Evolutionary conservation across 148 eudicot species (phyloP).

Genomic region (Nepenthes mirabilis): DNA sequence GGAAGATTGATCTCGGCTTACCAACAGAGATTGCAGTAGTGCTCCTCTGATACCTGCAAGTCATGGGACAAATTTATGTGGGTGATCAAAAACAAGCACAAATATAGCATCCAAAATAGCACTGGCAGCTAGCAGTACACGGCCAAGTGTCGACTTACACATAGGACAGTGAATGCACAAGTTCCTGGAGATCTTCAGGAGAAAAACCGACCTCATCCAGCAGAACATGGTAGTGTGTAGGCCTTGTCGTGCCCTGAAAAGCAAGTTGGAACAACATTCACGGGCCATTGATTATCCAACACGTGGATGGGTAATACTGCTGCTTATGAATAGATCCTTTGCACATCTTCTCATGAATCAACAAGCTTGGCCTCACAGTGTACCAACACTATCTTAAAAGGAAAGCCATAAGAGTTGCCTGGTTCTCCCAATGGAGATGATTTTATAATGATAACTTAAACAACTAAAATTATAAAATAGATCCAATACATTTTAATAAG

Average conservation of each 20-base stretch:
- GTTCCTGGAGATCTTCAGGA: constrained; percentile 28
- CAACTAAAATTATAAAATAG: too few relatives aligned
- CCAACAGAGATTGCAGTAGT: constrained; percentile 91
- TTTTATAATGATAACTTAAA: too few relatives aligned
- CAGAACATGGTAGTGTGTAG: constrained; percentile 33
- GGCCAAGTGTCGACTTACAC: constrained; percentile 16
- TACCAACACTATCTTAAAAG: too few relatives aligned
- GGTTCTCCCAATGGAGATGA: too few relatives aligned
- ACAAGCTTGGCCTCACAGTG: too few relatives aligned
- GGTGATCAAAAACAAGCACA: neutral
- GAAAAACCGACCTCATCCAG: constrained; percentile 30
- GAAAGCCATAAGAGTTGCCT: too few relatives aligned
- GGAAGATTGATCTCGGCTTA: constrained; percentile 15
- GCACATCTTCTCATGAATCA: too few relatives aligned
- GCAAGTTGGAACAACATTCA: neutral
- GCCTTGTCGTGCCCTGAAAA: constrained; percentile 28
- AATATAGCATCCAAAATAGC: neutral
- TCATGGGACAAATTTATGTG: neutral
- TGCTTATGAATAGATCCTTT: neutral
- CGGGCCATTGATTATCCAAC: neutral
- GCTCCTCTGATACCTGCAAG: constrained; percentile 76
- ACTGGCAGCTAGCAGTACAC: neutral
- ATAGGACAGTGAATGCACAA: constrained; percentile 27
- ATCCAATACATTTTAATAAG: too few relatives aligned
- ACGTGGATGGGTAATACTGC: neutral